Percentiles rank a stretch among this genome's conserved stretches.
phyloP scores from a whole-genome alignment of 208 protist species.

The Trypanosoma brucei region DNA sequence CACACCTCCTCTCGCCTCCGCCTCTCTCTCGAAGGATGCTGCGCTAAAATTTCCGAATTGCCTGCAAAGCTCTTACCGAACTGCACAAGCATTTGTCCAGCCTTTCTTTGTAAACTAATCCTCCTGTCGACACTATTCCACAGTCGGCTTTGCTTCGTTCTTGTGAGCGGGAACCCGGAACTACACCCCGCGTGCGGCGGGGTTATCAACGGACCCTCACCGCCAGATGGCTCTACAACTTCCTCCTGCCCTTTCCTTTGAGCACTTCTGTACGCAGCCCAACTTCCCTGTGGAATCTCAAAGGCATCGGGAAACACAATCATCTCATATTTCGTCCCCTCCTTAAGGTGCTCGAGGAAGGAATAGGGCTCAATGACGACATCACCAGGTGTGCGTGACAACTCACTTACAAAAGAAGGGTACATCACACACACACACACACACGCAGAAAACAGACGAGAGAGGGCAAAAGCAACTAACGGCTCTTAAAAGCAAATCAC shows the following conservation, averaged over 20 bases:
- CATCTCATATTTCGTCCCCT: slow-evolving; percentile 11
- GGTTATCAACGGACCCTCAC: no score
- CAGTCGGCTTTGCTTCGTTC: slow-evolving; percentile 5
- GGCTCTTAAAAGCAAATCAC: no score
- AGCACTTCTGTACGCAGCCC: not conserved
- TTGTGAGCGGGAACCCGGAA: not conserved
- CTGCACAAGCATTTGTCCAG: slow-evolving; percentile 19
- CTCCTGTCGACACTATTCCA: slow-evolving; percentile 6
- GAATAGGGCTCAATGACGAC: slow-evolving; percentile 1
- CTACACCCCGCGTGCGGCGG: no score
- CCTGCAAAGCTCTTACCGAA: not conserved
- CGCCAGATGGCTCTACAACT: no score
- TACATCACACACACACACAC: not conserved
- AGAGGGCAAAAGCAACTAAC: no score
- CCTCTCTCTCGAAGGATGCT: slow-evolving; percentile 5
- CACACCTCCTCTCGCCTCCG: slow-evolving; percentile 20
- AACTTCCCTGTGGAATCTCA: slow-evolving; percentile 13
- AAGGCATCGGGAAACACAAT: slow-evolving; percentile 27
- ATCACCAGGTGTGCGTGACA: not conserved
- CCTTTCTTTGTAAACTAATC: slow-evolving; percentile 9
- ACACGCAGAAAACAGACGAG: no score
- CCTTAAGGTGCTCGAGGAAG: slow-evolving; percentile 19
- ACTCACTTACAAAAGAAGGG: not conserved
- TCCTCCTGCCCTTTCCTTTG: no score
- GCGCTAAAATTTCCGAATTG: not conserved